A percentile compares a stretch with the other conserved stretches of the same genome.
These are phyloP conservation scores for Rachicladosporium sp. DNA, from an alignment of 2,329 filamentous ascomycete species.

Conservation along the genomic window DNA sequence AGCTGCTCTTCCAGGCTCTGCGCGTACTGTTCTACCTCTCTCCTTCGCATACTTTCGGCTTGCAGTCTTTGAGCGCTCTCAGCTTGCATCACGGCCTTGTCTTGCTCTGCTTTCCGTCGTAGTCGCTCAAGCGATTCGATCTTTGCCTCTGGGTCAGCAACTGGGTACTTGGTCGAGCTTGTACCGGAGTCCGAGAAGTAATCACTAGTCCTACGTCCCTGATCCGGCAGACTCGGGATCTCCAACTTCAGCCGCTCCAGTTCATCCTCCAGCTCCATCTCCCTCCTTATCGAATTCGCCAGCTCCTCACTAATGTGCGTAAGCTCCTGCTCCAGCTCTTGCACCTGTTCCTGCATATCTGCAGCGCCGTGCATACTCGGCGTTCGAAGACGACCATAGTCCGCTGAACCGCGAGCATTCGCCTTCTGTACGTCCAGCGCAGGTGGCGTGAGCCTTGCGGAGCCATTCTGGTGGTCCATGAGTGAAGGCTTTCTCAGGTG, in stretches of 20 bases:
- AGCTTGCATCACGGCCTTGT: constrained; percentile 73
- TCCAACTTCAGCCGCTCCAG: constrained; percentile 81
- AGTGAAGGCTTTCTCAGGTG: constrained; percentile 14
- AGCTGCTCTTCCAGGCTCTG: constrained; percentile 70
- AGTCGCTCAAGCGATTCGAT: constrained; percentile 68
- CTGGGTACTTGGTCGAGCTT: constrained; percentile 65
- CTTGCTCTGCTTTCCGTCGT: constrained; percentile 75
- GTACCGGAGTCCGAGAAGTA: constrained; percentile 96
- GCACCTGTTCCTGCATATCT: constrained; percentile 43
- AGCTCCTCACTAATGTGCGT: constrained; percentile 87
- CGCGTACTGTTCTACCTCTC: constrained; percentile 71
- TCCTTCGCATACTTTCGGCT: constrained; percentile 66
- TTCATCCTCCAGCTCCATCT: constrained; percentile 93
- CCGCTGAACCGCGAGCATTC: constrained; percentile 22
- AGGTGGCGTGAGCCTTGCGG: constrained; percentile 28
- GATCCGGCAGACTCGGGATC: constrained; percentile 38
- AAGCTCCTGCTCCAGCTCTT: constrained; percentile 88
- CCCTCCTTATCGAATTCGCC: constrained; percentile 80
- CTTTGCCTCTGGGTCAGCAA: constrained; percentile 46
- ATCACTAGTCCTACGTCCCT: constrained; percentile 74
- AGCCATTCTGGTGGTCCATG: constrained; percentile 22
- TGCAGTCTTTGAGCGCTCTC: constrained; percentile 78
- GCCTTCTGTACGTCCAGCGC: constrained; percentile 40
- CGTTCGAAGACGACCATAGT: constrained; percentile 14
- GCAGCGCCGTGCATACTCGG: constrained; percentile 20